Base-by-base conservation (phyloP, 2,329 filamentous ascomycete species). In the Rhytidhysteron rufulum region DNA sequence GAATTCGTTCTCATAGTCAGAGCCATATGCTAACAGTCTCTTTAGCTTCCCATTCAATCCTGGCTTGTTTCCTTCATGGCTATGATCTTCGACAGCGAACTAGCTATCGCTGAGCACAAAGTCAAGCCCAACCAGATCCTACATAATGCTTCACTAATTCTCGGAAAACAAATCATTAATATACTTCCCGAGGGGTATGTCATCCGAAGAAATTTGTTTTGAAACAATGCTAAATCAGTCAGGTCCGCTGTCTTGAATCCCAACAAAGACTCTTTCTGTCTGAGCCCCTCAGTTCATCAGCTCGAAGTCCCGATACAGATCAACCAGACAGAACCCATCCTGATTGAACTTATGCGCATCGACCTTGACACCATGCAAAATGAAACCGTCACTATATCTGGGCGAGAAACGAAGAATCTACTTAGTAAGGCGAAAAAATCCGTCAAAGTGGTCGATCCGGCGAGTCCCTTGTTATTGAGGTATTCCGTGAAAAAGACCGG, bases 151-250 rank as follows among this genome's bases (percentile, higher is more conserved):
- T 95, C 90, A 17, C 77, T 97, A 57, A 97, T 98, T 49, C 78
- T 95, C 69, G 93, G 93, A 58, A 93, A 89, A 64, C 90, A 97
- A 69, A 95, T 96, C 54, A 91, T 98, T 66, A 93, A 98, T 62
- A 95, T 98, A 58, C 73, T 98, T 40, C 93, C 93, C 2, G 93
- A 98, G 73, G 94, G 94, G 72, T 85, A 65, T 51, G 74, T 60
- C 31, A 11, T 38, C 17, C 9, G 15, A 22, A 6, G 16, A 15
- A 20, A 13, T 31, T 19, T 22, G 10, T 46, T 33, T 37, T 21
- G 20, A 27, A n/a, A 17, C 15, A 43, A 31, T 20, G 40, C 52
- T 39, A 49, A 22, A n/a, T 27, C 41, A 15, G 56, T 8, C 55
- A 86, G 82, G 15, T 93, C 90, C 35, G 93, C 90, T 11, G 76